Percentiles rank a stretch among this genome's conserved stretches.
Conservation (phyloP, 1,284 basidiomycete species). For the Sporisorium exsertum region DNA sequence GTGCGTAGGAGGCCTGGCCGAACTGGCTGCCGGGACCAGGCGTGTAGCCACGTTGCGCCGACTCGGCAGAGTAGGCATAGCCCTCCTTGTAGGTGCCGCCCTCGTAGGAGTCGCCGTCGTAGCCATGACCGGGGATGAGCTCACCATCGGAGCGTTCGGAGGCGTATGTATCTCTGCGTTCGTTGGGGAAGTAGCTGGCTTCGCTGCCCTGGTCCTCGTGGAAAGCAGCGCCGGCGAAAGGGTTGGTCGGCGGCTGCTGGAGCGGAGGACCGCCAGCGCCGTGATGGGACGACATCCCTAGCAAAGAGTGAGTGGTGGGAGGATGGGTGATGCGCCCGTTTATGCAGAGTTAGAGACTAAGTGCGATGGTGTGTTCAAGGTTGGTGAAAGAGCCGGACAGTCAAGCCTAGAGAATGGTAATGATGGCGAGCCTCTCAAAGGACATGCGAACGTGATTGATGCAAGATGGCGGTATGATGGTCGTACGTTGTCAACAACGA, state of each 20-base stretch:
- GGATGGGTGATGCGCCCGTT: constrained; percentile 7
- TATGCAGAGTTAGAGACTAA: not conserved
- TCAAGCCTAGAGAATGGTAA: no score
- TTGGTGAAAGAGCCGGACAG: not conserved
- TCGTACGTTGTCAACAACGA: not conserved
- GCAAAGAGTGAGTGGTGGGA: constrained; percentile 1
- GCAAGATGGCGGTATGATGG: not conserved
- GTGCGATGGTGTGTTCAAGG: not conserved
- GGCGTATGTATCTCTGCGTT: constrained; percentile 61
- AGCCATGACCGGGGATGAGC: constrained; percentile 59
- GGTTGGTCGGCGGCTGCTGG: constrained; percentile 50
- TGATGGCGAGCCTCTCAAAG: constrained; percentile 24
- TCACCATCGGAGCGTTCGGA: constrained; percentile 64
- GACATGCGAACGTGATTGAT: constrained; percentile 7
- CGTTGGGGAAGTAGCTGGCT: constrained; percentile 56
- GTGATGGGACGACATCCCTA: constrained; percentile 50
- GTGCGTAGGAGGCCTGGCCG: constrained; percentile 54
- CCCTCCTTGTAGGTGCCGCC: constrained; percentile 56
- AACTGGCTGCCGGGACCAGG: constrained; percentile 55
- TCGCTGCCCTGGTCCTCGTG: constrained; percentile 59
- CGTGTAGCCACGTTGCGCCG: constrained; percentile 49
- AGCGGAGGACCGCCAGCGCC: constrained; percentile 47
- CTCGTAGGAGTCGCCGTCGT: constrained; percentile 64
- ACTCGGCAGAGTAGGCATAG: constrained; percentile 57
- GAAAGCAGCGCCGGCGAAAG: constrained; percentile 58